Evolutionary conservation across 805 yeast genomes (phyloP), one percentile per base, ranked within the genome.

Genomic region (Wickerhamomyces bovis): DNA sequence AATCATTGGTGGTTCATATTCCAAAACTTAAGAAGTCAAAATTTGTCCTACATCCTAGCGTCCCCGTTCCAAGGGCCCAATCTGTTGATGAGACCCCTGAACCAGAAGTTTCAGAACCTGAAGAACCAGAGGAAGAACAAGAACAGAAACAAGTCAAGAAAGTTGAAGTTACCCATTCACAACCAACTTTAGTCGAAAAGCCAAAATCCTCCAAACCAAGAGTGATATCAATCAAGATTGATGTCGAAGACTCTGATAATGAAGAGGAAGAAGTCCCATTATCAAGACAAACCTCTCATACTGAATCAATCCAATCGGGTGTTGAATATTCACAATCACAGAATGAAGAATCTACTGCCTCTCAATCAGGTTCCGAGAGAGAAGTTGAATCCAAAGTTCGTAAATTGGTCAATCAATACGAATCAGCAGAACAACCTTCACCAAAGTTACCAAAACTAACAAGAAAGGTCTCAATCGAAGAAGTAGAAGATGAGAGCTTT

Each of bases 401-500:
- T 18, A 33, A 33, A 33, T 9, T 33, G 8, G 25, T 39, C 19
- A 46, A 47, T 19, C 6, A 5, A 16, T 41, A 39, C 15, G 47
- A 47, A 6, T 3, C 12, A 13, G 49, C 44, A 13, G 41, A 42
- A 23, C 36, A 41, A 35, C 42, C 35, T 20, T 30, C 38, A 9
- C 30, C 45, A 20, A 46, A 45, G 31, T 38, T 54, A n/a, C 56
- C 59, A 39, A 55, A 55, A 38, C 38, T 55, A 31, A 52, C 43
- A 1, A 55, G 50, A 50, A 55, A 39, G 23, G 59, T 54, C 11
- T 49, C 57, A 4, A 18, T 55, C 7, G 59, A 55, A 38, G 59
- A 55, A 43, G 57, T 55, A 31, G 56, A 54, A 25, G 59, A 55
- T 49, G 57, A 55, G 41, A 47, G 53, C 28, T 40, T 55, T 6